Evolutionary conservation across 176 grass and related monocot species (phyloP), one percentile per base, ranked within the genome.

Genomic region (Phoenix roebelenii): DNA sequence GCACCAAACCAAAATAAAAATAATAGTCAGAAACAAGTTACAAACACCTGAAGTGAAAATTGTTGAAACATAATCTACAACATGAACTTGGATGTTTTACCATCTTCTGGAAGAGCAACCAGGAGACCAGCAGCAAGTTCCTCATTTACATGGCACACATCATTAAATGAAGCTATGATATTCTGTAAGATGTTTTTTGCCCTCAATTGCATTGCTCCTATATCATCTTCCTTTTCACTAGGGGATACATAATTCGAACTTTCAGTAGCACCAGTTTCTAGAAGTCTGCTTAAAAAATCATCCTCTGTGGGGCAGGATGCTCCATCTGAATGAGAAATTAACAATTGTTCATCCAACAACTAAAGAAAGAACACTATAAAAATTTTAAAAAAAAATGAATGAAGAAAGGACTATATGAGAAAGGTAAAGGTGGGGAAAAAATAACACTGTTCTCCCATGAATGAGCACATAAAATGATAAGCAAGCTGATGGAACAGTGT

Each of bases 261-360:
- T 76, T 96, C 80, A 71, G 80, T 81, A 23, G 75, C 74, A 73
- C 86, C 74, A 68, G 80, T 80, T 78, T 87, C 80, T 54, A 79
- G 19, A 18, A 90, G 75, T 63, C 83, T 78, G 50, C 61, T 82
- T 22, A 84, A 67, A 61, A 87, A 87, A 61, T 80, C 86, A 19
- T 57, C 61, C 51, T 90, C 74, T 56, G 61, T 51, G 22, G 50
- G 22, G 62, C 61, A 67, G 66, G 74, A 74, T 73, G 57, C 12
- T 73, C 77, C 83, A 87, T 84, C 91, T 90, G 64, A 80, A 44
- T 44, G 9, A 44, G 35, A 44, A 44, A 44, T 12, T 44, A 44
- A 44, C 10, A 44, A 7, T 44, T 44, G 35, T 44, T 44, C 35
- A 44, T 44, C 35, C 35, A 44, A 44, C 10, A 44, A 14, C 35